Evolutionary conservation across 2,329 filamentous ascomycete genomes (phyloP).

Genomic region (Nannizziopsis arthrosporioides): DNA sequence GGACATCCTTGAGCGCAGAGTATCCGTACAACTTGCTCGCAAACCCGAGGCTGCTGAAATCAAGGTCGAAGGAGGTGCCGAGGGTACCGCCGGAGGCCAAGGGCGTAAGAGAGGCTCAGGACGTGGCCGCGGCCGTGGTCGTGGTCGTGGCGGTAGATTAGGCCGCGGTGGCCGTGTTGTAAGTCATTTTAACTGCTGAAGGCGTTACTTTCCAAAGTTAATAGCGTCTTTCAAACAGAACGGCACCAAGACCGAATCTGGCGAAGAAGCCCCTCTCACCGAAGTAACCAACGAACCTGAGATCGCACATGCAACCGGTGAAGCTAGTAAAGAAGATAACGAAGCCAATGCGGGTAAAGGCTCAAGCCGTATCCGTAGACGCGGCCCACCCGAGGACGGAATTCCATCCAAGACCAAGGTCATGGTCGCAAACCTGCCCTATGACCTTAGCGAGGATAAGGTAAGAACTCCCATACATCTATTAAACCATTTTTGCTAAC

Average conservation of each 20-base stretch:
- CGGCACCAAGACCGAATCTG: conserved; percentile 17
- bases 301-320: conserved; percentile 22
- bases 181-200: conserved; percentile 24
- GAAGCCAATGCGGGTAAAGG: conserved; percentile 28
- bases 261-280: conserved; percentile 46
- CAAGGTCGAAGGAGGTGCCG: conserved; percentile 57
- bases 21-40: conserved; percentile 95
- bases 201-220: too few relatives aligned
- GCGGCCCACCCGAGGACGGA: conserved; percentile 91
- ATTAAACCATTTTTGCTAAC: conserved; percentile 13
- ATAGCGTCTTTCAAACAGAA: background rate
- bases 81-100: conserved; percentile 58
- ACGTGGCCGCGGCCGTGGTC: conserved; percentile 48
- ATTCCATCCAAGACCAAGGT: conserved; percentile 99
- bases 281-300: conserved; percentile 46
- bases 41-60: conserved; percentile 82
- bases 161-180: conserved; percentile 57
- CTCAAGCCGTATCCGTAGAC: conserved; percentile 52
- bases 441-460: conserved; percentile 95
- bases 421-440: conserved; percentile 98
- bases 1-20: conserved; percentile 96
- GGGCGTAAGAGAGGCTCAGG: conserved; percentile 46
- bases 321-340: conserved; percentile 21
- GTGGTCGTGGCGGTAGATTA: conserved; percentile 54
- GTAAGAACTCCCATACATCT: conserved; percentile 35